Base-by-base conservation (phyloP, 192 early-diverging fungal genomes). In the Backusella circina region DNA sequence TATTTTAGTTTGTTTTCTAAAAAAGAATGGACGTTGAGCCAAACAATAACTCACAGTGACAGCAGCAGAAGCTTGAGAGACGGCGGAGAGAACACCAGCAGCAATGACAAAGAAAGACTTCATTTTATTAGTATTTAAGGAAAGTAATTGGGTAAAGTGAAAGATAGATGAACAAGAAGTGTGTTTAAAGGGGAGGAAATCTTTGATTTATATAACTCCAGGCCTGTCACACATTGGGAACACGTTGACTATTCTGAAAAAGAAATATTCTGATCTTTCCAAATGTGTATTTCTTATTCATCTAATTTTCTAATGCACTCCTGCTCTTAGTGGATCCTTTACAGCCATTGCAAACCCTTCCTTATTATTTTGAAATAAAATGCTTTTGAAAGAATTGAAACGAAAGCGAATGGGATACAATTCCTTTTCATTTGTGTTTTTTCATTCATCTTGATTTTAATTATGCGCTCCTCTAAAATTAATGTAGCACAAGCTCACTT, bases 81-180 rank as follows among this genome's bases (percentile, higher is more conserved):
- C 50, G 41, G 73, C 65, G 28, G 75, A 39, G 23, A 72, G 51
- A 23, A 77, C 16, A 47, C 75, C 79, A 54, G 76, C 72, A 68
- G 67, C 36, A 64, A 71, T 65, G 65, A 71, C 26, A 50, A 75
- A 21, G 31, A 57, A 36, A 54, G 65, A 77, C 67, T 81, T 81
- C 79, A 81, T 81, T 61, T 61, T 57, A 2, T 10, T 3, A 7
- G 18, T 47, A 18, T 47, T 64, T 33, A 77, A 72, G 71, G 71
- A 71, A 47, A 28, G 68, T 79, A 51, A 28, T 65, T 51, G 72
- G 77, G 47, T 65, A 33, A 23, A 50, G 23, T 70, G 39, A 23
- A 72, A 71, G 54, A 39, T 33, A 30, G 30, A 69, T 30, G 23
- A 61, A 61, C 54, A 61, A 61, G 54, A 61, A 28, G 54, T 61